Conservation (phyloP, 2,329 filamentous ascomycete genomes). For the Neopestalotiopsis clavispora region DNA sequence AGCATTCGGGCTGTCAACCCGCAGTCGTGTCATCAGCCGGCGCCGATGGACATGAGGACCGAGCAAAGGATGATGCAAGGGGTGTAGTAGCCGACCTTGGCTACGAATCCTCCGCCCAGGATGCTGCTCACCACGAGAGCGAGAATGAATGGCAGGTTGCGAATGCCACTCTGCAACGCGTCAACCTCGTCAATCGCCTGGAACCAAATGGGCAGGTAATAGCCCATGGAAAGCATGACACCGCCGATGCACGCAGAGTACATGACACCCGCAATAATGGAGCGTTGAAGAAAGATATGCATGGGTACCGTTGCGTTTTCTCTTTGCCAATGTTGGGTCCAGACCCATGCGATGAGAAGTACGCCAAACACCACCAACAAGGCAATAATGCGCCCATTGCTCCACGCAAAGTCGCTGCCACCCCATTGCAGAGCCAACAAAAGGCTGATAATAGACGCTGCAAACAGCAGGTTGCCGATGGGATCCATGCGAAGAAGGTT, state of each 20-base stretch:
- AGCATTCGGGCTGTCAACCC: conserved; percentile 34
- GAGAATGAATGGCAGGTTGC: conserved; percentile 47
- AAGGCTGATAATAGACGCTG: conserved; percentile 35
- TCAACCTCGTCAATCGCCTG: conserved; percentile 47
- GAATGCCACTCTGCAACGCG: conserved; percentile 47
- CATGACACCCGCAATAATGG: conserved; percentile 40
- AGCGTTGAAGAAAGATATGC: no score
- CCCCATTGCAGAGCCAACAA: conserved; percentile 40
- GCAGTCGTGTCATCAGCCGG: conserved; percentile 46
- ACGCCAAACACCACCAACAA: conserved; percentile 44
- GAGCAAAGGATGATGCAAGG: conserved; percentile 46
- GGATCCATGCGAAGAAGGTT: conserved; percentile 35
- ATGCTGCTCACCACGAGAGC: conserved; percentile 45
- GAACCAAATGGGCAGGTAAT: conserved; percentile 57
- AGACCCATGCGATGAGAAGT: conserved; percentile 25
- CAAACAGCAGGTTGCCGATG: conserved; percentile 28
- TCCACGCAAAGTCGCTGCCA: conserved; percentile 45
- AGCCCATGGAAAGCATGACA: conserved; percentile 37
- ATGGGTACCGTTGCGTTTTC: no score
- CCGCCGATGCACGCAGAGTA: conserved; percentile 37
- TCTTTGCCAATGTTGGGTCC: no score
- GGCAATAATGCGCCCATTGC: conserved; percentile 45
- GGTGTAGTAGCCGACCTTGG: conserved; percentile 48
- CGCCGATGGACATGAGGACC: conserved; percentile 41
- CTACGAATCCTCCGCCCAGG: conserved; percentile 40